Base-by-base conservation (phyloP, 2,329 filamentous ascomycete genomes). In the Canariomyces notabilis region DNA sequence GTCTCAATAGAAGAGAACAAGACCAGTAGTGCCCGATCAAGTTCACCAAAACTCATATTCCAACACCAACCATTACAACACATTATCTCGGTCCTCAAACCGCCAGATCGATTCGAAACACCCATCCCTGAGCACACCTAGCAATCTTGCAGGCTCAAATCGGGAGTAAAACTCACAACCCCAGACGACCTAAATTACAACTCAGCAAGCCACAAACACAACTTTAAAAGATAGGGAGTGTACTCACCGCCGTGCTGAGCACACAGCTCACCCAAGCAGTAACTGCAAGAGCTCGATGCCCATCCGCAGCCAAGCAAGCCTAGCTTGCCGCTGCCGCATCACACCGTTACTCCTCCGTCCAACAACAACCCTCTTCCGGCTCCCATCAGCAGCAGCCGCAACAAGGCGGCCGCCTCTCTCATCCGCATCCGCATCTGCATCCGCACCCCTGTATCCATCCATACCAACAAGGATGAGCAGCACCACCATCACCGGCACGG, bases 261-360 rank as follows among this genome's bases (percentile, higher is more conserved):
- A n/a, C 26, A 29, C 19, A 32, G 18, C 12, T 19, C 44, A 16
- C 9, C 26, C 26, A 5, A 8, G 14, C 26, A 29, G 4, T 12
- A 5, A 8, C 8, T 12, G 26, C 26, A 29, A n/a, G n/a, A 29
- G 9, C 14, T 29, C 26, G 26, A 50, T 50, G 48, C 48, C 40
- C 40, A 34, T 38, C 40, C 48, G 44, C 37, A 37, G 41, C 41
- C 20, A 44, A 41, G n/a, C 37, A 34, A 8, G 15, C 26, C 2
- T 8, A 36, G 26, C 26, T 9, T 29, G 9, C n/a, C 26, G 15
- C 37, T 14, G 35, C 32, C 23, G 33, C 29, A 32, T 14, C n/a
- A n/a, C n/a, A 19, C 29, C 26, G 20, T 11, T 37, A 37, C 33
- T 18, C 33, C 37, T 14, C 37, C 37, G 41, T n/a, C n/a, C n/a